Evolutionary conservation across 352 stramenopile genomes (phyloP).

Genomic region (Globisporangium viniferum): DNA sequence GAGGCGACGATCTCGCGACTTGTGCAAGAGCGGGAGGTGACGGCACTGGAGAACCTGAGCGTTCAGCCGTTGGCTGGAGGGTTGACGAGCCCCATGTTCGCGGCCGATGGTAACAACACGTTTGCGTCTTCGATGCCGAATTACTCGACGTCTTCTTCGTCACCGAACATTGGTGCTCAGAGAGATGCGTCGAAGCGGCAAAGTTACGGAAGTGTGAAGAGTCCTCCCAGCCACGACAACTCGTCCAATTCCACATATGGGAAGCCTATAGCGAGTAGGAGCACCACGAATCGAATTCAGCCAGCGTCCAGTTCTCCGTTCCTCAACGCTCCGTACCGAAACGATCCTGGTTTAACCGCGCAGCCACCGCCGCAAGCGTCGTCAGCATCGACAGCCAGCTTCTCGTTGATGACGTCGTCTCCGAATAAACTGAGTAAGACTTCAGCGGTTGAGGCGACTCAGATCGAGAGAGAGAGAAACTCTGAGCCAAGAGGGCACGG

Average conservation of each 20-base stretch:
- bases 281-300: constrained; percentile 5
- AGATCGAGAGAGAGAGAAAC: not conserved
- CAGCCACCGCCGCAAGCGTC: not conserved
- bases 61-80: constrained; percentile 25
- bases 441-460: not conserved
- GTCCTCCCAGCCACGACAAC: not conserved
- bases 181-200: constrained; percentile 3
- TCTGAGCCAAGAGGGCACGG: not conserved
- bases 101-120: not conserved
- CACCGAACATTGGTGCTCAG: not conserved
- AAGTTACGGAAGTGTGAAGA: not conserved
- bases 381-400: not conserved
- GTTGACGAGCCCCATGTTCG: not conserved
- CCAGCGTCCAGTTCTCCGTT: constrained; percentile 6
- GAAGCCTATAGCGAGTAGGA: constrained; percentile 6
- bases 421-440: constrained; percentile 9
- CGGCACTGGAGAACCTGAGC: constrained; percentile 41
- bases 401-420: constrained; percentile 12
- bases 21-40: constrained; percentile 51
- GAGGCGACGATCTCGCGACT: constrained; percentile 61
- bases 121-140: constrained; percentile 2
- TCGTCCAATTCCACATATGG: not conserved
- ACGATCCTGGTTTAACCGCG: not conserved
- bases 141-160: not conserved
- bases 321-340: not conserved